Conservation (phyloP, 2,329 filamentous ascomycete genomes). For the Hypoxylon sp. region DNA sequence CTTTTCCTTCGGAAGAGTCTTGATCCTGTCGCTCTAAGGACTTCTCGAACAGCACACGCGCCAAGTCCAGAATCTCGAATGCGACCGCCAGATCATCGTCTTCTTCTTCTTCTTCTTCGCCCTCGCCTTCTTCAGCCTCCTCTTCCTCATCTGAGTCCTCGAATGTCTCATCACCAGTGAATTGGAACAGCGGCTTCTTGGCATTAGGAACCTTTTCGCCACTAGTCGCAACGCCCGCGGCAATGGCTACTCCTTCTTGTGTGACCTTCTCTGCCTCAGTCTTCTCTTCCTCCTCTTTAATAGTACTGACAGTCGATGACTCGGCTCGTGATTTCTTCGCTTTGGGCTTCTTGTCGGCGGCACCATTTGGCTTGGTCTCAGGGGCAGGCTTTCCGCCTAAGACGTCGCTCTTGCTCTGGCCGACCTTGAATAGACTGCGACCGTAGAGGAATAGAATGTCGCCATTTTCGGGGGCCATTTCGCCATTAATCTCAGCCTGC, state of each 20-base stretch:
- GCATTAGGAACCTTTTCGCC: constrained; percentile 55
- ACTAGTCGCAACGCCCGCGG: constrained; percentile 59
- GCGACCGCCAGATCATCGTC: constrained; percentile 82
- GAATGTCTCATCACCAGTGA: constrained; percentile 94
- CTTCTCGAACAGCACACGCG: constrained; percentile 74
- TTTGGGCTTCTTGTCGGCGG: constrained; percentile 56
- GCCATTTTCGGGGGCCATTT: constrained; percentile 90
- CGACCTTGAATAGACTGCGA: constrained; percentile 92
- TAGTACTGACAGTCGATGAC: constrained; percentile 52
- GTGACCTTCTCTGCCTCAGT: constrained; percentile 59
- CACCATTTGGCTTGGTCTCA: constrained; percentile 63
- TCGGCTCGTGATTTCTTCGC: constrained; percentile 58
- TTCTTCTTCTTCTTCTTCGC: constrained; percentile 70
- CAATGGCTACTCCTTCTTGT: constrained; percentile 61
- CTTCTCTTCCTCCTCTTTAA: constrained; percentile 55
- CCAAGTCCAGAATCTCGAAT: constrained; percentile 86
- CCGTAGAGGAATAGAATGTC: constrained; percentile 96
- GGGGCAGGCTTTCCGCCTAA: constrained; percentile 82
- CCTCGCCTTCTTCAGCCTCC: constrained; percentile 54
- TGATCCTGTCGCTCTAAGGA: constrained; percentile 60
- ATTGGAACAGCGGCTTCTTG: constrained; percentile 89
- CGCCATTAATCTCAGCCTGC: constrained; percentile 91
- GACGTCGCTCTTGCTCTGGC: constrained; percentile 93
- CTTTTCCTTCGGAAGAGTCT: constrained; percentile 57
- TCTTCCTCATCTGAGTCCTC: constrained; percentile 84